These are phyloP conservation scores for Phytophthora nicotianae DNA, from an alignment of 352 stramenopile species.

Conservation along the genomic window DNA sequence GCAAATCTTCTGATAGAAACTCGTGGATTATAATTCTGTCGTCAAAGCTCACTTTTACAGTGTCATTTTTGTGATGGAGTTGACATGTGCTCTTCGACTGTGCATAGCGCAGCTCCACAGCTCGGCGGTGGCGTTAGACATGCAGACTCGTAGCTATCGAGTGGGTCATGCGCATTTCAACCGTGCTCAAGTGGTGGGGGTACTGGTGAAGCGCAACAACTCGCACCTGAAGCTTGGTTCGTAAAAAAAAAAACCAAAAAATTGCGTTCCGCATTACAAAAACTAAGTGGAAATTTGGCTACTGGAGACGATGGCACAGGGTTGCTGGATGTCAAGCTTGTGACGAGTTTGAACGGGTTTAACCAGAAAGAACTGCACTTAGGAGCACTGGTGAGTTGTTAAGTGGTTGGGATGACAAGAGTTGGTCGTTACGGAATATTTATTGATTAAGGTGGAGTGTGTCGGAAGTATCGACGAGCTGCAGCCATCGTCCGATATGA, in stretches of 20 bases:
- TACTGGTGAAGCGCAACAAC: constrained; percentile 29
- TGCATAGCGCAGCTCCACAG: constrained; percentile 38
- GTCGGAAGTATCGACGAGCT: constrained; percentile 38
- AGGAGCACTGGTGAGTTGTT: constrained; percentile 38
- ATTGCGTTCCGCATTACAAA: constrained; percentile 3
- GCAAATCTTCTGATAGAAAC: too few relatives aligned
- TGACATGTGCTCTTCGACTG: constrained; percentile 30
- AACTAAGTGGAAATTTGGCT: not conserved
- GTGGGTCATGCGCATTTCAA: constrained; percentile 22
- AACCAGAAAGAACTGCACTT: constrained; percentile 20
- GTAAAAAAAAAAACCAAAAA: constrained; percentile 3
- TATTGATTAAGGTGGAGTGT: constrained; percentile 42
- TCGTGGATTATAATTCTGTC: too few relatives aligned
- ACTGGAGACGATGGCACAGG: constrained; percentile 50
- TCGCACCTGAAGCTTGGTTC: constrained; percentile 40
- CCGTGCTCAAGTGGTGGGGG: constrained; percentile 38
- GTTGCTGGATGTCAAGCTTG: constrained; percentile 31
- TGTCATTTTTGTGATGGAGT: constrained; percentile 24
- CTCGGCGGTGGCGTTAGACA: constrained; percentile 26
- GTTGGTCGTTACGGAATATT: constrained; percentile 5
- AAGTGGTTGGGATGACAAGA: not conserved
- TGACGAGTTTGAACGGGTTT: constrained; percentile 4
- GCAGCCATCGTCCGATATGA: constrained; percentile 22
- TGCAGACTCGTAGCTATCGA: constrained; percentile 22
- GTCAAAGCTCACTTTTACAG: too few relatives aligned